These are phyloP conservation scores for Macadamia integrifolia DNA, from an alignment of 164 flowering plant genomes.

Conservation along the genomic window DNA sequence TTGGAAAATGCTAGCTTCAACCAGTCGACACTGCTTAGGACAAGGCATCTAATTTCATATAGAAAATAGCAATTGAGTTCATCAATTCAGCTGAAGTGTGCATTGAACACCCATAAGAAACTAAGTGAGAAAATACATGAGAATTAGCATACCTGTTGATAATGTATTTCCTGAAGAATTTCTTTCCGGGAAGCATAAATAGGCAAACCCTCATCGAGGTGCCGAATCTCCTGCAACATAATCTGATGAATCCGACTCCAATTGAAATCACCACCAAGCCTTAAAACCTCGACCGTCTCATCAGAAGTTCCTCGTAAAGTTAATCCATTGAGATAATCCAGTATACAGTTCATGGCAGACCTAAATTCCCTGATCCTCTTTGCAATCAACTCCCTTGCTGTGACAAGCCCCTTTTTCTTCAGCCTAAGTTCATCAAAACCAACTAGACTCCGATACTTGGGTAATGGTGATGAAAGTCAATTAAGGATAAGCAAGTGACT, in stretches of 20 bases:
- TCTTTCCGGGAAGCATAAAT: slow-evolving; percentile 47
- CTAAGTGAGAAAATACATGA: not conserved
- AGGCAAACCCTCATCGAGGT: slow-evolving; percentile 74
- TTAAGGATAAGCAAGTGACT: too few relatives aligned
- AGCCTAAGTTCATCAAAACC: slow-evolving; percentile 6
- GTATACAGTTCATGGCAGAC: slow-evolving; percentile 47
- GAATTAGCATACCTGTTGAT: slow-evolving; percentile 45
- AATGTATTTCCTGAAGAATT: slow-evolving; percentile 37
- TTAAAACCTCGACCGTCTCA: slow-evolving; percentile 22
- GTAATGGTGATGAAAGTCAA: too few relatives aligned
- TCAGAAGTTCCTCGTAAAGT: not conserved
- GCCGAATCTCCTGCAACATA: slow-evolving; percentile 52
- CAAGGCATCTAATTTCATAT: not conserved
- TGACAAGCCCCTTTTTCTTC: slow-evolving; percentile 28
- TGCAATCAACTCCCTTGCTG: slow-evolving; percentile 37
- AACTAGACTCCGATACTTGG: not conserved
- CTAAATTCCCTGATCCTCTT: slow-evolving; percentile 55
- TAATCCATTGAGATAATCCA: slow-evolving; percentile 29
- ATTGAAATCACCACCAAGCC: slow-evolving; percentile 24
- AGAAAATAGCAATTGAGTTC: not conserved
- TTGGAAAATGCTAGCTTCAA: too few relatives aligned
- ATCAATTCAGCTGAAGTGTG: not conserved
- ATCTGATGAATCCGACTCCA: slow-evolving; percentile 47
- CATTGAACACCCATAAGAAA: not conserved
- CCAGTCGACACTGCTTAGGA: not conserved